These are phyloP conservation scores for Rubroboletus pulcherrimus DNA, from an alignment of 768 basidiomycete genomes.

Conservation along the genomic window DNA sequence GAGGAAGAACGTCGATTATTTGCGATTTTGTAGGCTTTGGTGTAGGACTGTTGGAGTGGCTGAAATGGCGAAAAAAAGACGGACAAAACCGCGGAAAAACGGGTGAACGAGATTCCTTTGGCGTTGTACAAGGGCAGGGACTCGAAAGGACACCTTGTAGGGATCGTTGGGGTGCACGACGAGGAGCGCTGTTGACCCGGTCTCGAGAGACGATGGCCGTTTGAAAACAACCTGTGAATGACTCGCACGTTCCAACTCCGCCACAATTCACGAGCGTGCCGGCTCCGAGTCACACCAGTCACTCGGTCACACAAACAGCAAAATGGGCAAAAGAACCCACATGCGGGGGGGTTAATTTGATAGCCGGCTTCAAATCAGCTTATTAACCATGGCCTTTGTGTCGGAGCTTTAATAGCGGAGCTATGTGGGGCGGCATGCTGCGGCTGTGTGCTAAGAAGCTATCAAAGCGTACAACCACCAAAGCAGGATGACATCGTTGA, in stretches of 20 bases:
- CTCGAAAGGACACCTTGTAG: neutral
- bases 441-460: slow-evolving; percentile 10
- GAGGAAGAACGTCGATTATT: slow-evolving; percentile 1
- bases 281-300: slow-evolving; percentile 22
- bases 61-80: slow-evolving; percentile 15
- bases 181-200: slow-evolving; percentile 16
- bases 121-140: neutral
- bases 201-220: slow-evolving; percentile 30
- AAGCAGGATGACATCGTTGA: slow-evolving; percentile 51
- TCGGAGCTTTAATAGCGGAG: slow-evolving; percentile 24
- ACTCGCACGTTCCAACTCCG: slow-evolving; percentile 32
- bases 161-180: slow-evolving; percentile 9
- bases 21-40: slow-evolving; percentile 22
- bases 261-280: slow-evolving; percentile 23
- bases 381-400: neutral
- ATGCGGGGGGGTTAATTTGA: neutral
- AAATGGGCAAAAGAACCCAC: neutral
- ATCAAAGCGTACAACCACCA: slow-evolving; percentile 13
- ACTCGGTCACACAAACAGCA: slow-evolving; percentile 5
- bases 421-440: slow-evolving; percentile 18
- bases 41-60: neutral
- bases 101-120: slow-evolving; percentile 1
- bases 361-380: neutral
- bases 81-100: slow-evolving; percentile 12
- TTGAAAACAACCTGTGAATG: slow-evolving; percentile 34